A percentile compares a stretch with the other conserved stretches of the same genome.
phyloP scores from a whole-genome alignment of 768 basidiomycete species.

The Exidia glandulosa region DNA sequence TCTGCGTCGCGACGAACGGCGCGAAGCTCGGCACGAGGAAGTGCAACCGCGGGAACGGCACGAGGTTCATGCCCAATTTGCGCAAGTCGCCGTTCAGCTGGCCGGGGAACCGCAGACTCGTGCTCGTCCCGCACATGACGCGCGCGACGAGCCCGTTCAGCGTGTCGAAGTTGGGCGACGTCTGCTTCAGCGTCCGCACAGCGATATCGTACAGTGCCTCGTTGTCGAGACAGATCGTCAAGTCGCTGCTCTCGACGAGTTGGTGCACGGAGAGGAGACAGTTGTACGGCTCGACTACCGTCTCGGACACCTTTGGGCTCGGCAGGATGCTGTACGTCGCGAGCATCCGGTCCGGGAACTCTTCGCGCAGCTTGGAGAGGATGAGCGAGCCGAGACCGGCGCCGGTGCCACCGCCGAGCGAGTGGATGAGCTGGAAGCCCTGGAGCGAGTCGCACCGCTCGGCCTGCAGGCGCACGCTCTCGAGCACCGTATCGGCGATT shows the following conservation, averaged over 20 bases:
- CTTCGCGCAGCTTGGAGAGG: constrained; percentile 18
- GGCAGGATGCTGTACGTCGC: constrained; percentile 23
- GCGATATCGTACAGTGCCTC: constrained; percentile 11
- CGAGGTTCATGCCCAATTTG: constrained; percentile 31
- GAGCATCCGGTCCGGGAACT: constrained; percentile 15
- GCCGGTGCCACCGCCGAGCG: constrained; percentile 27
- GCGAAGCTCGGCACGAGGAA: constrained; percentile 96
- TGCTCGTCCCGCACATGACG: constrained; percentile 32
- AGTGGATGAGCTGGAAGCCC: constrained; percentile 24
- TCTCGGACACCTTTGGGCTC: constrained; percentile 19
- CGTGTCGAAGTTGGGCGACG: constrained; percentile 6
- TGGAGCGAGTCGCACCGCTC: constrained; percentile 25
- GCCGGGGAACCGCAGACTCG: constrained; percentile 21
- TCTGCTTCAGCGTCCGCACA: constrained; percentile 8
- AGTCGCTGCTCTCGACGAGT: constrained; percentile 22
- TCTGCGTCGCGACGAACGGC: constrained; percentile 65
- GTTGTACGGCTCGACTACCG: constrained; percentile 23
- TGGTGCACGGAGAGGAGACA: constrained; percentile 20
- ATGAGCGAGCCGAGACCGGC: constrained; percentile 21
- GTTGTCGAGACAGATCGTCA: constrained; percentile 17
- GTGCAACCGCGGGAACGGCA: constrained; percentile 65
- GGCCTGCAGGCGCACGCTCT: constrained; percentile 23
- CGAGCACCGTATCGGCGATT: constrained; percentile 74
- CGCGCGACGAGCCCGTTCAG: constrained; percentile 18
- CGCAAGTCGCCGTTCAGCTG: constrained; percentile 23